These are phyloP conservation scores for Solanum bulbocastanum DNA, from an alignment of 257 asterid genomes.

Conservation along the genomic window DNA sequence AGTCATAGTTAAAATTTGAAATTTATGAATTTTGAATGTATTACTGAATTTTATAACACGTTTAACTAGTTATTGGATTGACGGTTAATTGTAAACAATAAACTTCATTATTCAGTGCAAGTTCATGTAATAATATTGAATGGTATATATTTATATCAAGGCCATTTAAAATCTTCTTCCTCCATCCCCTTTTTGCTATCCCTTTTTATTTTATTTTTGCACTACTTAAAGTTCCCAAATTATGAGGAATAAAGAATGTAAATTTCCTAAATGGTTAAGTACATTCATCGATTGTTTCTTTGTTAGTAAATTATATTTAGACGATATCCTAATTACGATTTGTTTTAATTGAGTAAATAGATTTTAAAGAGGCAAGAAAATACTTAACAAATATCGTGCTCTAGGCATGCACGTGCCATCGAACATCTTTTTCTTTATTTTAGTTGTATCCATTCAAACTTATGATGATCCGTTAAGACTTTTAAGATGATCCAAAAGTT, in stretches of 20 bases:
- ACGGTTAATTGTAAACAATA: not conserved
- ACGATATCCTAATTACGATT: no score
- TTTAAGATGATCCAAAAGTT: not conserved
- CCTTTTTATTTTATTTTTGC: not conserved
- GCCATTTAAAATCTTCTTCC: no score
- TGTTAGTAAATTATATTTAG: no score
- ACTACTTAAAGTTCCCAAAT: not conserved
- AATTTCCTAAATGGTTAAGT: not conserved
- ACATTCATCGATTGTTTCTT: no score
- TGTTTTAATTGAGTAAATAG: no score
- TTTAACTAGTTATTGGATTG: not conserved
- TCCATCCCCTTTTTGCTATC: no score
- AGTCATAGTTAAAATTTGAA: not conserved
- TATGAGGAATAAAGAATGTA: not conserved
- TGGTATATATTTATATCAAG: no score
- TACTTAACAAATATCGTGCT: no score
- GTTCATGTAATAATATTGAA: no score
- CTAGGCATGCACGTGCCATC: no score
- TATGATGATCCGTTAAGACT: not conserved
- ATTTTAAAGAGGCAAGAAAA: no score
- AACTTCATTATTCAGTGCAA: not conserved
- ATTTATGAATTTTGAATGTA: not conserved
- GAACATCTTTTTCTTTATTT: no score
- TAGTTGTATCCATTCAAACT: not conserved
- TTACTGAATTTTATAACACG: not conserved